Evolutionary conservation across 768 basidiomycete genomes (phyloP).

Genomic region (Pulveroboletus ravenelii): DNA sequence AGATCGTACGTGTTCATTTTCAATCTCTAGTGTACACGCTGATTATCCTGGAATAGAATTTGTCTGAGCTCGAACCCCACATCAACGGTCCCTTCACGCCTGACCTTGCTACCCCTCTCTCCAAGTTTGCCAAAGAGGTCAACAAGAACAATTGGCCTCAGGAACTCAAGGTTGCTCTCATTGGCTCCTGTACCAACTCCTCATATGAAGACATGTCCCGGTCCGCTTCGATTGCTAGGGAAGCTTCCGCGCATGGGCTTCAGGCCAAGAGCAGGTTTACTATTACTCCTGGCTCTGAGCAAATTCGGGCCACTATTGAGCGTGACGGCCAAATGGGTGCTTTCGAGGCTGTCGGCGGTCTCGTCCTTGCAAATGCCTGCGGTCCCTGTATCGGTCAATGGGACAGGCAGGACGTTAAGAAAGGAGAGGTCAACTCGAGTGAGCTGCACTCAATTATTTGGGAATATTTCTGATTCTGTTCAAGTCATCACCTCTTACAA

Average conservation of each 20-base stretch:
- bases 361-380: constrained; percentile 97
- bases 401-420: constrained; percentile 96
- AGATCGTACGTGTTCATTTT: constrained; percentile 58
- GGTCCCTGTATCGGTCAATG: constrained; percentile 99
- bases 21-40: neutral
- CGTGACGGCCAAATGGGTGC: constrained; percentile 90
- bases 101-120: constrained; percentile 96
- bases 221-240: constrained; percentile 87
- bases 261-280: constrained; percentile 92
- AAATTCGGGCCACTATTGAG: constrained; percentile 95
- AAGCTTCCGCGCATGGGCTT: constrained; percentile 86
- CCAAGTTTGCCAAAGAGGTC: constrained; percentile 86
- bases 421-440: constrained; percentile 96
- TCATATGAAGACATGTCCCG: constrained; percentile 99
- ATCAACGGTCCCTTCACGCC: constrained; percentile 99
- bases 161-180: constrained; percentile 95
- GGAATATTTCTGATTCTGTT: neutral
- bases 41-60: constrained; percentile 50
- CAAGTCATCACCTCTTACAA: constrained; percentile 98
- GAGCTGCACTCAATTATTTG: constrained; percentile 25
- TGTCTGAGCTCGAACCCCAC: constrained; percentile 96
- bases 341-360: constrained; percentile 84
- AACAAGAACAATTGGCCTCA: constrained; percentile 96
- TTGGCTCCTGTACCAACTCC: constrained; percentile 99
- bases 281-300: constrained; percentile 97